phyloP scores from a whole-genome alignment of 176 grass and related monocot genomes.

The Hyparrhenia diplandra region DNA sequence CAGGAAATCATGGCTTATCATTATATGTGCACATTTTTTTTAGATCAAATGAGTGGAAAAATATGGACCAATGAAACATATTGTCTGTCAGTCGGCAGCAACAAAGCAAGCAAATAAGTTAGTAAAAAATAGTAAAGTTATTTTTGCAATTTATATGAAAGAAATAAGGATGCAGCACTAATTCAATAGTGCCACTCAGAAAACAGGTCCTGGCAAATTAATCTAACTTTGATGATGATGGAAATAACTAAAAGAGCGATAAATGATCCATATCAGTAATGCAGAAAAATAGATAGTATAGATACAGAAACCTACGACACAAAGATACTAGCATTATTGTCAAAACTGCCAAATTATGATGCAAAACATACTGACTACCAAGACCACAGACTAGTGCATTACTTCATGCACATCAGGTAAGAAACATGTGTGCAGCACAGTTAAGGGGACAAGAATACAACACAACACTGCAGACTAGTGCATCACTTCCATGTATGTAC shows the following conservation, averaged over 20 bases:
- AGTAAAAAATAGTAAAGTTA: not conserved
- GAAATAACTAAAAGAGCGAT: not conserved
- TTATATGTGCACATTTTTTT: not conserved
- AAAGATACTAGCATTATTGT: not conserved
- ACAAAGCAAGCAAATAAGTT: not conserved
- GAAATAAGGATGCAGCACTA: not conserved
- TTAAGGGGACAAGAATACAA: not conserved
- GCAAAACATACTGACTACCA: too few relatives aligned
- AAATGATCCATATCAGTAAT: not conserved
- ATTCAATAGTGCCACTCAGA: not conserved
- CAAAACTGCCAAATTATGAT: not conserved
- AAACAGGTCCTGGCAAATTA: not conserved
- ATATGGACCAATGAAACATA: not conserved
- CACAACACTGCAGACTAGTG: not conserved
- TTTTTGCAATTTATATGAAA: not conserved
- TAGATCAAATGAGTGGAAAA: not conserved
- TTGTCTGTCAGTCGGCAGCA: not conserved
- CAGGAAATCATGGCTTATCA: not conserved
- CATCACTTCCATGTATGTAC: not conserved
- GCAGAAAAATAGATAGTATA: not conserved
- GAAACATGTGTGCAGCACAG: not conserved
- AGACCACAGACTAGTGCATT: not conserved
- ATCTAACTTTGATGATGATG: not conserved
- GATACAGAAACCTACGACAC: not conserved
- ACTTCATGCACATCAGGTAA: not conserved